These are phyloP conservation scores for Panicum virgatum DNA, from an alignment of 202 grass and related monocot genomes.

Conservation along the genomic window DNA sequence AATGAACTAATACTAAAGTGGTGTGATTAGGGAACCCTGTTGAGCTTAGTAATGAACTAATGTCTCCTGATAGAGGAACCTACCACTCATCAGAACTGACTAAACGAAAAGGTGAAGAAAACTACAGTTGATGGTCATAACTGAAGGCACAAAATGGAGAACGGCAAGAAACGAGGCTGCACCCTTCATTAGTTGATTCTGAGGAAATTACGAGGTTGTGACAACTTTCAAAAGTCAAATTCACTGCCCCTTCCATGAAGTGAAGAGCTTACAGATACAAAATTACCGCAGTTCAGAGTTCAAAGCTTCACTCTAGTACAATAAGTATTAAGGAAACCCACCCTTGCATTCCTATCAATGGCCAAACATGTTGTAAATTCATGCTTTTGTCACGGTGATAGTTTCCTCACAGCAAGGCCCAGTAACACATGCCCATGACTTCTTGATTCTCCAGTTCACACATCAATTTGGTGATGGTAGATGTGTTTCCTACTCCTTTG, in stretches of 20 bases:
- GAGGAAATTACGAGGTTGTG: conserved; percentile 34
- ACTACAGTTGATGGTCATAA: neutral
- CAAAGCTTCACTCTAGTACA: neutral
- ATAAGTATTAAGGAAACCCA: neutral
- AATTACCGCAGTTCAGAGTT: conserved; percentile 14
- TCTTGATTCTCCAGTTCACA: neutral
- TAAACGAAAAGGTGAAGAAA: neutral
- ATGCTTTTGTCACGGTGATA: conserved; percentile 17
- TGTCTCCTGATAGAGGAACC: neutral
- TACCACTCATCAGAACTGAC: neutral
- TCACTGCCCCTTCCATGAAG: conserved; percentile 19
- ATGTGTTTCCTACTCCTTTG: neutral
- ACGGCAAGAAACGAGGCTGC: neutral
- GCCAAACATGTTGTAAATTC: conserved; percentile 13
- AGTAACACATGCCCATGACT: neutral
- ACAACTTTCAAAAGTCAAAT: conserved; percentile 7
- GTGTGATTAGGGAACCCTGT: neutral
- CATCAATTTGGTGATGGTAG: neutral
- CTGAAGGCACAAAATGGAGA: conserved; percentile 9
- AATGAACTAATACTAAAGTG: neutral
- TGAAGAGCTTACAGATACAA: conserved; percentile 1
- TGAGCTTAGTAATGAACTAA: neutral
- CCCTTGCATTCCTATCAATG: neutral
- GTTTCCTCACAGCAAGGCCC: conserved; percentile 9
- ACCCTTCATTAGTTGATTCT: conserved; percentile 21